Conservation (phyloP, 1,284 basidiomycete species). For the Melampsora larici-populina region DNA sequence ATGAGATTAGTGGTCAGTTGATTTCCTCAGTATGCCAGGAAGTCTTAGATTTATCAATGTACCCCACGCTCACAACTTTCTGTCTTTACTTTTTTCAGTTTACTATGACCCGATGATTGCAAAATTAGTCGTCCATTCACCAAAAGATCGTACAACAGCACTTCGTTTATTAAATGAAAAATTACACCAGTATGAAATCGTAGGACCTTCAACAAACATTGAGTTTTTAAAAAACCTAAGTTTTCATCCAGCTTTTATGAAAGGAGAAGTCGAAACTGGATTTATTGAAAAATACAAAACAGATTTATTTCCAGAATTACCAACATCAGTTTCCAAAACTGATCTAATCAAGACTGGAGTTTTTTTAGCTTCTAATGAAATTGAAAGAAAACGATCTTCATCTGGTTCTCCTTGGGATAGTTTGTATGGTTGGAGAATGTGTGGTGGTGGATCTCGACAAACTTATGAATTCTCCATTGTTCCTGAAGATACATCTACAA, state of each 20-base stretch:
- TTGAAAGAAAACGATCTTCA: slow-evolving; percentile 68
- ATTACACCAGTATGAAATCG: slow-evolving; percentile 80
- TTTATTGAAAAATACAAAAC: slow-evolving; percentile 69
- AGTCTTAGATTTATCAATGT: neutral
- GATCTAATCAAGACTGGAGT: slow-evolving; percentile 5
- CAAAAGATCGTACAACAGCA: slow-evolving; percentile 78
- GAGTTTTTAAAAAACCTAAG: slow-evolving; percentile 79
- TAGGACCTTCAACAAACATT: slow-evolving; percentile 84
- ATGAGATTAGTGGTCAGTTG: slow-evolving; percentile 70
- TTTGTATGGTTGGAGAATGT: slow-evolving; percentile 37
- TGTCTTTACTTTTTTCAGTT: slow-evolving; percentile 14
- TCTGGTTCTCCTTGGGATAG: slow-evolving; percentile 57
- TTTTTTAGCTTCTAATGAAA: slow-evolving; percentile 60
- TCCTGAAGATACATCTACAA: neutral
- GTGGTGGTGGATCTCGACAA: slow-evolving; percentile 15
- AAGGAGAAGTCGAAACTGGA: slow-evolving; percentile 83
- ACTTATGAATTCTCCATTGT: slow-evolving; percentile 26
- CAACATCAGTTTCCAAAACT: slow-evolving; percentile 11
- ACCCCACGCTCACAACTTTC: neutral
- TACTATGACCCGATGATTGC: slow-evolving; percentile 95
- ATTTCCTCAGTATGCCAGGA: neutral
- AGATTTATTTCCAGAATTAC: slow-evolving; percentile 9
- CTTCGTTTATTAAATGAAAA: slow-evolving; percentile 73
- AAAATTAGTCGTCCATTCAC: slow-evolving; percentile 79
- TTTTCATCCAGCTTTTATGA: slow-evolving; percentile 70